phyloP scores from a whole-genome alignment of 2,329 filamentous ascomycete species.

The Penicillium sp. region DNA sequence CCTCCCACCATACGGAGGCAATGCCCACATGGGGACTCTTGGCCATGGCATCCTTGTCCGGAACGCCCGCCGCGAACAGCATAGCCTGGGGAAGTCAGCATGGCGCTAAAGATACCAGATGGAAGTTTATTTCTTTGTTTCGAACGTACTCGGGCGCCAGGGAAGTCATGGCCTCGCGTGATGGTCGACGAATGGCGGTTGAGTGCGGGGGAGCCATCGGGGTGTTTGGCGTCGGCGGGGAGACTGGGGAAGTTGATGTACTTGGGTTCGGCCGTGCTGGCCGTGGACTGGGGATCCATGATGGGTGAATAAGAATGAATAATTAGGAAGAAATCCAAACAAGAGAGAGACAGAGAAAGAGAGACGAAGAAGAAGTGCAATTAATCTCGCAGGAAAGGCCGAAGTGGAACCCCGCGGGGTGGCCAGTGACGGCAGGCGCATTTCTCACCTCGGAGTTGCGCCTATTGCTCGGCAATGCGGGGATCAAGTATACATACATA shows the following conservation, averaged over 20 bases:
- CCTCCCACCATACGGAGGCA: slow-evolving; percentile 95
- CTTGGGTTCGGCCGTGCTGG: slow-evolving; percentile 48
- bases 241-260: slow-evolving; percentile 64
- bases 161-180: slow-evolving; percentile 85
- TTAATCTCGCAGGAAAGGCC: slow-evolving; percentile 8
- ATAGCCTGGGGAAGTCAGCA: slow-evolving; percentile 67
- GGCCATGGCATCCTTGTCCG: slow-evolving; percentile 82
- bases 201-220: slow-evolving; percentile 66
- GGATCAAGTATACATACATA: too few species aligned
- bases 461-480: slow-evolving; percentile 4
- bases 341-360: too few species aligned
- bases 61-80: slow-evolving; percentile 91
- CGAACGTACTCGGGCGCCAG: slow-evolving; percentile 74
- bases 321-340: too few species aligned
- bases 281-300: slow-evolving; percentile 30
- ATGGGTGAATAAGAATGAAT: neutral
- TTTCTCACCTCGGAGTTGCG: slow-evolving; percentile 24
- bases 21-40: slow-evolving; percentile 88
- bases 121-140: neutral
- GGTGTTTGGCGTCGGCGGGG: slow-evolving; percentile 53
- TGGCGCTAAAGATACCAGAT: neutral
- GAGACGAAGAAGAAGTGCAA: too few species aligned
- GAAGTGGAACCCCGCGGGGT: slow-evolving; percentile 18
- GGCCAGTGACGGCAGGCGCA: slow-evolving; percentile 17
- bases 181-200: slow-evolving; percentile 86